Evolutionary conservation across 495 filamentous ascomycete species (phyloP).

Genomic region (Trichoderma virens): DNA sequence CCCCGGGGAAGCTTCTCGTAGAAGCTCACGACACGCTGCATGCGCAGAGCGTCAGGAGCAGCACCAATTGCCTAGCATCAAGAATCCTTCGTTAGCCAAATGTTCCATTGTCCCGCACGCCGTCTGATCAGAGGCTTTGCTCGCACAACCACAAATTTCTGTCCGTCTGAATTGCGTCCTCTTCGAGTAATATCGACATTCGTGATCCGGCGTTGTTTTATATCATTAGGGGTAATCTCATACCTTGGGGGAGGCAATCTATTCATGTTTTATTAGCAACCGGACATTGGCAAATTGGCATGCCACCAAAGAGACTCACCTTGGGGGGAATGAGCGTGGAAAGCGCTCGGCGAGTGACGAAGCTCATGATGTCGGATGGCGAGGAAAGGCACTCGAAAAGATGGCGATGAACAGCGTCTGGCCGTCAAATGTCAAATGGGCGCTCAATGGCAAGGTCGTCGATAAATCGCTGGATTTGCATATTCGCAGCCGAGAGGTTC

Average conservation of each 20-base stretch:
- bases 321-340: slow-evolving; percentile 98
- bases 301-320: slow-evolving; percentile 45
- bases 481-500: not conserved
- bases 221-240: slow-evolving; percentile 32
- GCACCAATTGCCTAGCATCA: slow-evolving; percentile 69
- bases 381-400: not conserved
- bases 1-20: slow-evolving; percentile 96
- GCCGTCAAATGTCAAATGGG: no score
- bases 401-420: not conserved
- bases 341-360: slow-evolving; percentile 76
- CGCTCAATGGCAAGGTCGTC: slow-evolving; percentile 18
- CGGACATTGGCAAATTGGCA: not conserved
- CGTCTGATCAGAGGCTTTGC: not conserved
- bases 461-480: slow-evolving; percentile 12
- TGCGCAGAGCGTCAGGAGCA: slow-evolving; percentile 87
- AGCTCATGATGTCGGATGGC: slow-evolving; percentile 69
- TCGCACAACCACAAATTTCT: not conserved
- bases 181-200: not conserved
- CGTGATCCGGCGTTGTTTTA: not conserved
- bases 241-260: slow-evolving; percentile 87
- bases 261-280: slow-evolving; percentile 22
- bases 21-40: slow-evolving; percentile 95
- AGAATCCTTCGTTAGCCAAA: slow-evolving; percentile 25
- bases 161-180: not conserved
- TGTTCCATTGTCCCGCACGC: not conserved